Conservation (phyloP, 2,329 filamentous ascomycete species). For the Aspergillus novofumigatus region DNA sequence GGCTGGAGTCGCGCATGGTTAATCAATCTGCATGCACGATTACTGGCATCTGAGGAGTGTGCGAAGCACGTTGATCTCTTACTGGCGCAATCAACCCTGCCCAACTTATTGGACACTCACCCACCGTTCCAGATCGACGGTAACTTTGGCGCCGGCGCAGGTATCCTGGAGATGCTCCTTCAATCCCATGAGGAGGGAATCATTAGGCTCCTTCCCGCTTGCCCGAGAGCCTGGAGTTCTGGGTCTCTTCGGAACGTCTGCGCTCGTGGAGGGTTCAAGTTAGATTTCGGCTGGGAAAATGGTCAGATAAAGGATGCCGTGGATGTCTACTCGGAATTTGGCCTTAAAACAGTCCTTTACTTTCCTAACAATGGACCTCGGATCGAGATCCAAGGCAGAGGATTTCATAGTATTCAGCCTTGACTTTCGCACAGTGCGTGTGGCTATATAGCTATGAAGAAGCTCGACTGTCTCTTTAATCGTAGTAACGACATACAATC, state of each 20-base stretch:
- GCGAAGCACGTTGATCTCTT: slow-evolving; percentile 38
- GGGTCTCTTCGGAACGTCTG: slow-evolving; percentile 34
- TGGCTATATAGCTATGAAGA: background rate
- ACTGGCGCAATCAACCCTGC: slow-evolving; percentile 39
- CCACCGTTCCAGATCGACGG: slow-evolving; percentile 51
- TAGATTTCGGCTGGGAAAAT: slow-evolving; percentile 38
- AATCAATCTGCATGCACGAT: slow-evolving; percentile 47
- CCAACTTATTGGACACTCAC: slow-evolving; percentile 45
- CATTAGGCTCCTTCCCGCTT: slow-evolving; percentile 39
- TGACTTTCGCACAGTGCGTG: background rate
- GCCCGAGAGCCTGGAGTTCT: slow-evolving; percentile 31
- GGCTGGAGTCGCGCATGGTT: slow-evolving; percentile 53
- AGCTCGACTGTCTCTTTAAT: background rate
- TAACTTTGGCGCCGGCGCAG: slow-evolving; percentile 48
- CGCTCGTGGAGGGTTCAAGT: slow-evolving; percentile 33
- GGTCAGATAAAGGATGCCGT: slow-evolving; percentile 17
- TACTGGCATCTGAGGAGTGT: slow-evolving; percentile 38
- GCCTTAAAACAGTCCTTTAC: slow-evolving; percentile 11
- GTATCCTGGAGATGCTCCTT: slow-evolving; percentile 45
- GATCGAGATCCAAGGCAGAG: slow-evolving; percentile 12
- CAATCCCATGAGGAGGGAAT: slow-evolving; percentile 34
- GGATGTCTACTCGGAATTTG: slow-evolving; percentile 12
- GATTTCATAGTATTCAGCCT: background rate
- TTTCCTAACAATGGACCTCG: slow-evolving; percentile 16
- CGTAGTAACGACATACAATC: background rate